These are phyloP conservation scores for Aspergillus luchuensis DNA, from an alignment of 2,329 filamentous ascomycete genomes.

Conservation along the genomic window DNA sequence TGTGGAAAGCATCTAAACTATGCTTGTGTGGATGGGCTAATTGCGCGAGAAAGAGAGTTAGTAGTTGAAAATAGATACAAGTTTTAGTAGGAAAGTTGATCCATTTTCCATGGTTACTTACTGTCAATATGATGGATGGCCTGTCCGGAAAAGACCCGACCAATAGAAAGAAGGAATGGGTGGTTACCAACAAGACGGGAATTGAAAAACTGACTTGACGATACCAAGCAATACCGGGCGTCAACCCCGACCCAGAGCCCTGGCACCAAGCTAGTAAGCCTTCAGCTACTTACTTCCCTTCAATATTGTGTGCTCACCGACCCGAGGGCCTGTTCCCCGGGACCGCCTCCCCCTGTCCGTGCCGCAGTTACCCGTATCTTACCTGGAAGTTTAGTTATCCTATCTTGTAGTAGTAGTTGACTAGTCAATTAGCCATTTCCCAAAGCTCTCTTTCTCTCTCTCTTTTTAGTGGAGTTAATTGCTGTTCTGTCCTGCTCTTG, in stretches of 20 bases:
- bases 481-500: too few relatives aligned
- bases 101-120: not conserved
- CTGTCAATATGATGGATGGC: not conserved
- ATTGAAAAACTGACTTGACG: not conserved
- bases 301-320: slow-evolving; percentile 9
- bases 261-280: not conserved
- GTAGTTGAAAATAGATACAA: too few relatives aligned
- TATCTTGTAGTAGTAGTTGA: slow-evolving; percentile 5
- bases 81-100: not conserved
- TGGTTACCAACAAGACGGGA: too few relatives aligned
- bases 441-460: not conserved
- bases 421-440: not conserved
- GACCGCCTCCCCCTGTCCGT: slow-evolving; percentile 18
- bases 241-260: not conserved
- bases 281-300: too few relatives aligned
- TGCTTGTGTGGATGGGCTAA: not conserved
- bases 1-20: too few relatives aligned
- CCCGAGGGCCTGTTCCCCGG: slow-evolving; percentile 23
- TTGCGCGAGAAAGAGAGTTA: not conserved
- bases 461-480: not conserved
- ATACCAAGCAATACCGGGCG: slow-evolving; percentile 18
- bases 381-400: not conserved
- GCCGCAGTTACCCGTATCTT: slow-evolving; percentile 5
- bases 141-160: not conserved
- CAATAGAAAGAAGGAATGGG: not conserved